These are phyloP conservation scores for Bacterosira constricta DNA, from an alignment of 108 stramenopile genomes.

Conservation along the genomic window DNA sequence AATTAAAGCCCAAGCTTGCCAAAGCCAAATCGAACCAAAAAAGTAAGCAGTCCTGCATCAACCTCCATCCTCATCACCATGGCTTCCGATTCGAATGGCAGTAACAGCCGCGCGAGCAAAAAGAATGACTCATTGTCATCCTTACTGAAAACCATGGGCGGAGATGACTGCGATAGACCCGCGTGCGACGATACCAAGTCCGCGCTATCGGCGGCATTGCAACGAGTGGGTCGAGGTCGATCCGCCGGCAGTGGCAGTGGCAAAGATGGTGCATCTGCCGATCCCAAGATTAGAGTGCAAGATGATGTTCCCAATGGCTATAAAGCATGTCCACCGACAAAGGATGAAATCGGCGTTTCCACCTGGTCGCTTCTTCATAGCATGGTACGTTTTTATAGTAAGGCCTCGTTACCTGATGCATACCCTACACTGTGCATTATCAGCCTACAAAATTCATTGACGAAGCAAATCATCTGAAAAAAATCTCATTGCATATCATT, in stretches of 20 bases:
- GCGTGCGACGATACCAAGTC: constrained; percentile 81
- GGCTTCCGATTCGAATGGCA: constrained; percentile 19
- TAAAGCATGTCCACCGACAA: constrained; percentile 73
- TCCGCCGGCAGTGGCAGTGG: neutral
- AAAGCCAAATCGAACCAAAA: too few species aligned
- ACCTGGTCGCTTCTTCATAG: constrained; percentile 83
- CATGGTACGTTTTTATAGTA: constrained; percentile 57
- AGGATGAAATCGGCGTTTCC: constrained; percentile 66
- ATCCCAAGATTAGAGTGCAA: neutral
- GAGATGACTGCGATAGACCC: constrained; percentile 83
- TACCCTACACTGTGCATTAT: too few species aligned
- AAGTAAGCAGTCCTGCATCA: too few species aligned
- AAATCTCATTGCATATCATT: too few species aligned
- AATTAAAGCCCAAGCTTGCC: too few species aligned
- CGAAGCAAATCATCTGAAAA: too few species aligned
- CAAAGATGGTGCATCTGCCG: constrained; percentile 13
- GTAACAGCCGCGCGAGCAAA: neutral
- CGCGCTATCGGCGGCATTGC: constrained; percentile 57
- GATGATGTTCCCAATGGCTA: constrained; percentile 1
- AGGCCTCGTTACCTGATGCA: too few species aligned
- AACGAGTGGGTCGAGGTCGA: constrained; percentile 26
- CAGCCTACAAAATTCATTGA: too few species aligned
- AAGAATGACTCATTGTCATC: constrained; percentile 8
- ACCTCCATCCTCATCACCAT: neutral
- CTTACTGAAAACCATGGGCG: constrained; percentile 42